phyloP scores from a whole-genome alignment of 1,284 basidiomycete genomes.

The Fomitopsis palustris region DNA sequence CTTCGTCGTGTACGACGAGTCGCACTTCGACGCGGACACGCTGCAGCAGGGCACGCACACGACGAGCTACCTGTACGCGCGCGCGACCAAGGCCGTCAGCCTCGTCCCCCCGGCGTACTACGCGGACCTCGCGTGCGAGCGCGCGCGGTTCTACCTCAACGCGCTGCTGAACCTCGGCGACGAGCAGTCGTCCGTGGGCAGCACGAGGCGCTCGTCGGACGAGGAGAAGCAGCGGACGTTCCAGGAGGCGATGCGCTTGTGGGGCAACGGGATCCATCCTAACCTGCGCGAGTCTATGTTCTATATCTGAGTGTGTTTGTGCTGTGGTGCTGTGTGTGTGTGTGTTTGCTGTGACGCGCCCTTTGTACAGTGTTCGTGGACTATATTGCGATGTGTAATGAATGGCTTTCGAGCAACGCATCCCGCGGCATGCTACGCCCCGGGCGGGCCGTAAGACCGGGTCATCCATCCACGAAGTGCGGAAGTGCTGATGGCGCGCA shows the following conservation, averaged over 20 bases:
- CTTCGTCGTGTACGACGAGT: slow-evolving; percentile 72
- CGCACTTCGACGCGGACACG: slow-evolving; percentile 57
- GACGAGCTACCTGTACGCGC: slow-evolving; percentile 65
- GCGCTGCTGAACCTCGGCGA: slow-evolving; percentile 51
- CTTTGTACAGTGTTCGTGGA: too few relatives aligned
- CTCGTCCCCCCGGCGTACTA: slow-evolving; percentile 75
- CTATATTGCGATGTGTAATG: too few relatives aligned
- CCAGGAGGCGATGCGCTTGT: slow-evolving; percentile 50
- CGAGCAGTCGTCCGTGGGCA: slow-evolving; percentile 6
- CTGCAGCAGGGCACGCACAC: slow-evolving; percentile 69
- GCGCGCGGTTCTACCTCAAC: slow-evolving; percentile 68
- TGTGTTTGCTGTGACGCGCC: background rate
- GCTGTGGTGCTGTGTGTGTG: background rate
- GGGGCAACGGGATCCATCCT: slow-evolving; percentile 62
- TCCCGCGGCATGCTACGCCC: too few relatives aligned
- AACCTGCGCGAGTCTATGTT: slow-evolving; percentile 66
- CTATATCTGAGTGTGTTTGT: slow-evolving; percentile 50
- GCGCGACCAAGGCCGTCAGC: slow-evolving; percentile 77
- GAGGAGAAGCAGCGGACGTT: slow-evolving; percentile 6
- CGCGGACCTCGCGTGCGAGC: slow-evolving; percentile 73
- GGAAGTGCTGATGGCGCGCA: background rate
- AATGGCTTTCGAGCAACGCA: too few relatives aligned
- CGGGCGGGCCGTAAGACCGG: too few relatives aligned
- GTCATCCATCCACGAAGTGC: too few relatives aligned
- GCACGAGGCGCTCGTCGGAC: background rate